Percentiles rank a stretch among this genome's conserved stretches.
Conservation (phyloP, 2,329 filamentous ascomycete species). For the Fusarium phyllophilum region DNA sequence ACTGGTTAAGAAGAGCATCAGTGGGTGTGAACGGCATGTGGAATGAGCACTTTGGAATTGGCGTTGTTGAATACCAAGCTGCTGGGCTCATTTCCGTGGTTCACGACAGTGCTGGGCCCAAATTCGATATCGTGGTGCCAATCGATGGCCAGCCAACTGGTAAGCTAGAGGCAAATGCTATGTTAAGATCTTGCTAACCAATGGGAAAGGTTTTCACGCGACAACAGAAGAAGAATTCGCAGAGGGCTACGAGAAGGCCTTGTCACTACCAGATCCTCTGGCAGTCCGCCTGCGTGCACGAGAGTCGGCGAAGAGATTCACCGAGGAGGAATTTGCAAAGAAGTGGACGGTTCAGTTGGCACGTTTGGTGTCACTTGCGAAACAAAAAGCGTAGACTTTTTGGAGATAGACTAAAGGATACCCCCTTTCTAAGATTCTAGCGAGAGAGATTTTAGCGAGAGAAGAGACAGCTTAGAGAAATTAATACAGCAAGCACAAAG, state of each 20-base stretch:
- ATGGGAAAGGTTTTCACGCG: conserved; percentile 79
- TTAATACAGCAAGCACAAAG: conserved; percentile 10
- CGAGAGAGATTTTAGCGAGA: neutral
- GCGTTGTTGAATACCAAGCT: conserved; percentile 97
- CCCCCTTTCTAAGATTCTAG: conserved; percentile 42
- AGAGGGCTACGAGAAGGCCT: conserved; percentile 78
- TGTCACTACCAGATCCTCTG: conserved; percentile 76
- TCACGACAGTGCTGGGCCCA: conserved; percentile 92
- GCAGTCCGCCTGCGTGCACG: conserved; percentile 81
- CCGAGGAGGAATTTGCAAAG: conserved; percentile 83
- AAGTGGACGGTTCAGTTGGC: conserved; percentile 83
- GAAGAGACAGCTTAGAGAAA: conserved; percentile 27
- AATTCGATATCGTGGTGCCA: conserved; percentile 88
- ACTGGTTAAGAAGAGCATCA: conserved; percentile 79
- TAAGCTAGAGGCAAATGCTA: conserved; percentile 51
- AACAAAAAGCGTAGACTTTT: conserved; percentile 34
- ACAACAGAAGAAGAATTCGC: conserved; percentile 83
- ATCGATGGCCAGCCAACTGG: conserved; percentile 82
- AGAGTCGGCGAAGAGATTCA: conserved; percentile 83
- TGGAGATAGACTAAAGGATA: conserved; percentile 51
- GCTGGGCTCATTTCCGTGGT: conserved; percentile 93
- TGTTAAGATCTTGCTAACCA: neutral
- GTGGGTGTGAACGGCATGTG: conserved; percentile 98
- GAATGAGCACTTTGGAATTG: conserved; percentile 99
- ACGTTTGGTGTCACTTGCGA: conserved; percentile 67